Conservation (phyloP, 768 basidiomycete species). For the Trametes cinnabarina region DNA sequence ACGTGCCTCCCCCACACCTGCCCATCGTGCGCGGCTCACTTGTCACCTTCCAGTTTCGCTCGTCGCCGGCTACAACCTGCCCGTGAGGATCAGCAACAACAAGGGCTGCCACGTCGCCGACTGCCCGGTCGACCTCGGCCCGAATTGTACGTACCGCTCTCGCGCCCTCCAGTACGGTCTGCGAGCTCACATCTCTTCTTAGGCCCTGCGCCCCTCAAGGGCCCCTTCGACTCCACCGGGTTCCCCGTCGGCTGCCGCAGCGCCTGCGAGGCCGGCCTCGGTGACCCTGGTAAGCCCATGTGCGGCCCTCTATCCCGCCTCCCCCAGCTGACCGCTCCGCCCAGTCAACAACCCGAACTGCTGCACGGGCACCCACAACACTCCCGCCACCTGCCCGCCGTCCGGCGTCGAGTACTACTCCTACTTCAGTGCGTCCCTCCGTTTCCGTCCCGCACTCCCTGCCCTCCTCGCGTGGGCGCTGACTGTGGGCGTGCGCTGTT, state of each 20-base stretch:
- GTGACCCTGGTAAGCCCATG: slow-evolving; percentile 28
- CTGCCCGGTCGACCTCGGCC: slow-evolving; percentile 61
- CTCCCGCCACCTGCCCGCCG: slow-evolving; percentile 55
- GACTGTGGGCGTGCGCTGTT: not conserved
- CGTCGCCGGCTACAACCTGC: slow-evolving; percentile 47
- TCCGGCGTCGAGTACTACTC: slow-evolving; percentile 41
- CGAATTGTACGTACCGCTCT: slow-evolving; percentile 43
- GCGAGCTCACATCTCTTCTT: slow-evolving; percentile 33
- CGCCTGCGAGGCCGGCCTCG: slow-evolving; percentile 41
- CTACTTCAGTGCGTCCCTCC: slow-evolving; percentile 43
- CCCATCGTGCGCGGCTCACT: no score
- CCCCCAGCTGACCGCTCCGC: not conserved
- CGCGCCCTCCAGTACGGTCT: no score
- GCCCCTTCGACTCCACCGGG: slow-evolving; percentile 35
- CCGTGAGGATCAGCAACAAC: slow-evolving; percentile 55
- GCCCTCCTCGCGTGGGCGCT: not conserved
- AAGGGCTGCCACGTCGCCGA: slow-evolving; percentile 51
- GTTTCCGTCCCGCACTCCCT: no score
- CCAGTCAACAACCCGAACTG: slow-evolving; percentile 58
- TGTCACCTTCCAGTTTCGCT: slow-evolving; percentile 23
- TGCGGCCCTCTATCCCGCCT: not conserved
- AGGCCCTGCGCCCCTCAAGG: slow-evolving; percentile 34
- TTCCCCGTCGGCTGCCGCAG: slow-evolving; percentile 43
- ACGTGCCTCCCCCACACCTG: not conserved
- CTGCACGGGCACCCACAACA: slow-evolving; percentile 55